Conservation (phyloP, 108 stramenopile genomes). For the Nitzschia inconspicua region DNA sequence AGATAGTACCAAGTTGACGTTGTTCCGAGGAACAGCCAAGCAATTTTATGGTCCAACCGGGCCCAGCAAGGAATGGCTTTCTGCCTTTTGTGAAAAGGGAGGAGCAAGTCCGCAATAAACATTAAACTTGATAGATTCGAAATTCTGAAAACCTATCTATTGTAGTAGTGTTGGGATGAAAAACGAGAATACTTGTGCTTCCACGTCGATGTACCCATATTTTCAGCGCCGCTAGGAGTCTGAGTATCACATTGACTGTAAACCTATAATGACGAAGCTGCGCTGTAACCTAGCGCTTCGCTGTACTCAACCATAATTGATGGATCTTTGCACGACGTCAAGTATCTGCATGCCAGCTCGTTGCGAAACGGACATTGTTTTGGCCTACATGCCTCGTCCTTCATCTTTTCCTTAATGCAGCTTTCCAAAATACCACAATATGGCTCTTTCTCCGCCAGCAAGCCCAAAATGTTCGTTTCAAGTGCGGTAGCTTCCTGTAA, state of each 20-base stretch:
- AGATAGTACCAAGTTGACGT: constrained; percentile 49
- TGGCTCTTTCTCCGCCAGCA: constrained; percentile 42
- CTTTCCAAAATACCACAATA: constrained; percentile 62
- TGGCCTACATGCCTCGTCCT: constrained; percentile 47
- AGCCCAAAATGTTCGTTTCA: constrained; percentile 33
- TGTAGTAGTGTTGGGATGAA: too few relatives aligned
- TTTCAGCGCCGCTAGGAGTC: too few relatives aligned
- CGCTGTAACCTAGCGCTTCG: too few relatives aligned
- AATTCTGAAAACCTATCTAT: too few relatives aligned
- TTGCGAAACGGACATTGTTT: constrained; percentile 62
- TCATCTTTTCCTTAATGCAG: constrained; percentile 30
- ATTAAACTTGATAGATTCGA: too few relatives aligned
- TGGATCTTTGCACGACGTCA: constrained; percentile 42
- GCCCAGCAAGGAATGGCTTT: constrained; percentile 79
- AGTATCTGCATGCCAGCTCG: constrained; percentile 52
- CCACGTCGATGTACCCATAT: too few relatives aligned
- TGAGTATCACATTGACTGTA: too few relatives aligned
- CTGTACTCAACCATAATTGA: constrained; percentile 25
- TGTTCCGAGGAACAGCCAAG: constrained; percentile 77
- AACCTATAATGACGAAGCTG: too few relatives aligned
- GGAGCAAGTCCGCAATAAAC: too few relatives aligned
- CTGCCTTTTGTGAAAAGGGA: constrained; percentile 61
- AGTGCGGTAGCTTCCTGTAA: constrained; percentile 27
- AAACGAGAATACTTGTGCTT: too few relatives aligned
- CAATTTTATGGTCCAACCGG: constrained; percentile 86